These are phyloP conservation scores for Quercus ilex DNA, from an alignment of 306 rosid species.

Conservation along the genomic window DNA sequence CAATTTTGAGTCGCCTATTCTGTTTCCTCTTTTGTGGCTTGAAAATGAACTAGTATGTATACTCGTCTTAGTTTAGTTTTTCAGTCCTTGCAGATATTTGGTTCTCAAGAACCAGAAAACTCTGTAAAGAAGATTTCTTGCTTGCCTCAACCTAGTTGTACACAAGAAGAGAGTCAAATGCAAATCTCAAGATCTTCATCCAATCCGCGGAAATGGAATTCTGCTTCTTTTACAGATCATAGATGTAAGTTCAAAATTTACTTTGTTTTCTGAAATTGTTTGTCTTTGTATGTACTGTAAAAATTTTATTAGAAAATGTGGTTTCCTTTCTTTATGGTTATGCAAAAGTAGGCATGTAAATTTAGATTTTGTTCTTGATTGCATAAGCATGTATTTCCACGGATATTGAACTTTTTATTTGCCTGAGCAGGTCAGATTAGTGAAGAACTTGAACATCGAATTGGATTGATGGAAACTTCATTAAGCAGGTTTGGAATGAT, in stretches of 20 bases:
- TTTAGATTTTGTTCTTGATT: constrained; percentile 15
- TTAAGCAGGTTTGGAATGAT: constrained; percentile 74
- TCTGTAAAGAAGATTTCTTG: constrained; percentile 53
- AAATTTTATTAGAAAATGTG: background rate
- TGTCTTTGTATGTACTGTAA: background rate
- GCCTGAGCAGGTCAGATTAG: constrained; percentile 60
- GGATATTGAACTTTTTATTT: constrained; percentile 21
- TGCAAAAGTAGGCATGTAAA: constrained; percentile 5
- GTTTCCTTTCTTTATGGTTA: constrained; percentile 4
- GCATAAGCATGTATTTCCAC: background rate
- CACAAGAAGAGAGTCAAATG: constrained; percentile 75
- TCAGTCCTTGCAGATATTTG: constrained; percentile 47
- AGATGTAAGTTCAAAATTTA: constrained; percentile 54
- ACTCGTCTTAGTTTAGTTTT: constrained; percentile 14
- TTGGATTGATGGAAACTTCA: constrained; percentile 82
- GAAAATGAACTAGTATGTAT: background rate
- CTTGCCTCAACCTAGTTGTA: constrained; percentile 51
- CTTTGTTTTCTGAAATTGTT: background rate
- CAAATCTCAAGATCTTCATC: constrained; percentile 66
- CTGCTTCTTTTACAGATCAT: constrained; percentile 47
- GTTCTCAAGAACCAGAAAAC: constrained; percentile 83
- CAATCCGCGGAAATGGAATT: constrained; percentile 68
- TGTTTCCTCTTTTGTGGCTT: background rate
- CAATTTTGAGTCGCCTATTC: background rate
- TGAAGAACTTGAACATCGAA: constrained; percentile 80